A percentile compares a stretch with the other conserved stretches of the same genome.
Conservation (phyloP, 257 asterid genomes). For the Solanum virginianum region DNA sequence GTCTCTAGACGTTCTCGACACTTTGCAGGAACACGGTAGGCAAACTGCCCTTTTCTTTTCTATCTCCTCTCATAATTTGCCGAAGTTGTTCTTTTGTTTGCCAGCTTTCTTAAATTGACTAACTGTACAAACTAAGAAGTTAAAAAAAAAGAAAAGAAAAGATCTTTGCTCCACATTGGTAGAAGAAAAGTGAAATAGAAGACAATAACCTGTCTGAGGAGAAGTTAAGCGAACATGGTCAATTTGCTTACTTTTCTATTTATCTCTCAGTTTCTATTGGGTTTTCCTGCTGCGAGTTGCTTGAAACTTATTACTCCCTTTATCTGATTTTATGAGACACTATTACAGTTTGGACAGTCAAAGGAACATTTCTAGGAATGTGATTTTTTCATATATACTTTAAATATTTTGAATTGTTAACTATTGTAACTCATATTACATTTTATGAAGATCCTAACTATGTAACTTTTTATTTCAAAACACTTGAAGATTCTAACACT, state of each 20-base stretch:
- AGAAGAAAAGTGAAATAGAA: neutral
- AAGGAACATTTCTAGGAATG: neutral
- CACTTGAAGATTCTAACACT: neutral
- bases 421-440: neutral
- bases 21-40: constrained; percentile 99
- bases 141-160: neutral
- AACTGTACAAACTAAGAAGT: neutral
- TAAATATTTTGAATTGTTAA: neutral
- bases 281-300: neutral
- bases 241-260: neutral
- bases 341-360: neutral
- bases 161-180: neutral
- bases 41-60: neutral
- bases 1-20: constrained; percentile 97
- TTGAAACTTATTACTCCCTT: neutral
- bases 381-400: neutral
- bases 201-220: neutral
- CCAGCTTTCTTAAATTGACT: neutral
- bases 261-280: neutral
- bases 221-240: neutral
- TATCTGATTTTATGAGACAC: neutral
- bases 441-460: neutral
- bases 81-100: neutral
- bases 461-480: neutral
- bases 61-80: neutral